Percentiles rank a stretch among this genome's conserved stretches.
phyloP scores from a whole-genome alignment of 768 basidiomycete genomes.

The Scleroderma citrinum region DNA sequence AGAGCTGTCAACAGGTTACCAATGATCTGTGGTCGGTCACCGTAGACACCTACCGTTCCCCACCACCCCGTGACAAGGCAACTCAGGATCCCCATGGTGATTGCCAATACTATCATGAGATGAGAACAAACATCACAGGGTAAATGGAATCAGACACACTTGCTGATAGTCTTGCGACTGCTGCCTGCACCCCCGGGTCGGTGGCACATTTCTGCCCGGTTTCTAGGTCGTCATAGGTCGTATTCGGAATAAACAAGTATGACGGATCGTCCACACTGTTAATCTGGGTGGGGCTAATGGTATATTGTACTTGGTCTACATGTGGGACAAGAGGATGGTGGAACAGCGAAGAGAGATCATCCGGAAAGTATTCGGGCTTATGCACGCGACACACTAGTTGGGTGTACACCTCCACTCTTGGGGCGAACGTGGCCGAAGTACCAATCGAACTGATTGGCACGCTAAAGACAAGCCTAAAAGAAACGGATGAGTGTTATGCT shows the following conservation, averaged over 20 bases:
- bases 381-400: conserved; percentile 60
- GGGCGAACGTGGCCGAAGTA: conserved; percentile 54
- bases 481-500: conserved; percentile 1
- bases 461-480: conserved; percentile 49
- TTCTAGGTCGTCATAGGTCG: conserved; percentile 1
- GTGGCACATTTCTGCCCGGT: conserved; percentile 41
- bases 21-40: not conserved
- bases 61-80: conserved; percentile 83
- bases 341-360: not conserved
- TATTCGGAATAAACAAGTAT: conserved; percentile 3
- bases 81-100: conserved; percentile 64
- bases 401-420: conserved; percentile 69
- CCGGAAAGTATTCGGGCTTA: conserved; percentile 45
- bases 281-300: not conserved
- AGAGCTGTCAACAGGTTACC: conserved; percentile 40
- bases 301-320: not conserved
- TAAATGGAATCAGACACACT: conserved; percentile 33
- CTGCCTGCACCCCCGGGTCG: conserved; percentile 71
- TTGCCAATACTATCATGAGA: conserved; percentile 3
- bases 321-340: not conserved
- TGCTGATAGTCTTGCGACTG: conserved; percentile 58
- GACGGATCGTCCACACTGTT: not conserved
- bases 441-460: conserved; percentile 53
- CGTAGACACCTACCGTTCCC: conserved; percentile 56
- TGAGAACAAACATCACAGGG: not conserved